Conservation (phyloP, 805 yeast genomes). For the Isabelozyma heimii region DNA sequence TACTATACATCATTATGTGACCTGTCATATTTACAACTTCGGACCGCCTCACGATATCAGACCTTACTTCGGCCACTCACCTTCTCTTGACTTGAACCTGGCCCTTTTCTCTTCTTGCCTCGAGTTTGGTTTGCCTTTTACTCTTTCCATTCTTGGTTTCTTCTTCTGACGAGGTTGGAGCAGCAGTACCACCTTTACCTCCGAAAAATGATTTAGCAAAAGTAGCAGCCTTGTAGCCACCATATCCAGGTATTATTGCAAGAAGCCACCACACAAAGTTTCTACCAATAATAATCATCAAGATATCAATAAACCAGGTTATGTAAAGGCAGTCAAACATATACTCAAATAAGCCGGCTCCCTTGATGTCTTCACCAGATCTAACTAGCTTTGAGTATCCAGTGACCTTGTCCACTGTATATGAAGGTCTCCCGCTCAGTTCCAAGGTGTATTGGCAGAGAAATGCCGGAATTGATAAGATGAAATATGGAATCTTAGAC, state of each 20-base stretch:
- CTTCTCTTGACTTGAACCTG: conserved; percentile 33
- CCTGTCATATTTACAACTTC: no score
- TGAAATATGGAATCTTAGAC: conserved; percentile 35
- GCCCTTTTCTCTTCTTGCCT: conserved; percentile 26
- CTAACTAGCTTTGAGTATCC: conserved; percentile 34
- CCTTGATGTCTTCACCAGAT: conserved; percentile 62
- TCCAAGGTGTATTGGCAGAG: conserved; percentile 55
- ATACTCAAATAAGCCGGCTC: conserved; percentile 67
- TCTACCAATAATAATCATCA: conserved; percentile 53
- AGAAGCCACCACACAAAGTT: conserved; percentile 60
- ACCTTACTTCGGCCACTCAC: neutral
- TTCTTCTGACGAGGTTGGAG: conserved; percentile 2
- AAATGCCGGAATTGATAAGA: conserved; percentile 36
- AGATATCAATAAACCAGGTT: conserved; percentile 55
- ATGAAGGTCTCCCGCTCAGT: conserved; percentile 58
- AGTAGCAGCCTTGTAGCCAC: conserved; percentile 44
- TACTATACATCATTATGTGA: no score
- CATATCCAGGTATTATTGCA: conserved; percentile 51
- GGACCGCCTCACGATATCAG: no score
- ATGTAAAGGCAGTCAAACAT: conserved; percentile 68
- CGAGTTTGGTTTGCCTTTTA: conserved; percentile 25
- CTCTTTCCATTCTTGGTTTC: conserved; percentile 12
- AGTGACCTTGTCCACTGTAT: conserved; percentile 33
- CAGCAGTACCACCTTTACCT: neutral
- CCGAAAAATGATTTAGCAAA: conserved; percentile 23